Percentiles rank a stretch among this genome's conserved stretches.
Evolutionary conservation across 345 rosid species (phyloP).

Genomic region (Clarkia xantiana): DNA sequence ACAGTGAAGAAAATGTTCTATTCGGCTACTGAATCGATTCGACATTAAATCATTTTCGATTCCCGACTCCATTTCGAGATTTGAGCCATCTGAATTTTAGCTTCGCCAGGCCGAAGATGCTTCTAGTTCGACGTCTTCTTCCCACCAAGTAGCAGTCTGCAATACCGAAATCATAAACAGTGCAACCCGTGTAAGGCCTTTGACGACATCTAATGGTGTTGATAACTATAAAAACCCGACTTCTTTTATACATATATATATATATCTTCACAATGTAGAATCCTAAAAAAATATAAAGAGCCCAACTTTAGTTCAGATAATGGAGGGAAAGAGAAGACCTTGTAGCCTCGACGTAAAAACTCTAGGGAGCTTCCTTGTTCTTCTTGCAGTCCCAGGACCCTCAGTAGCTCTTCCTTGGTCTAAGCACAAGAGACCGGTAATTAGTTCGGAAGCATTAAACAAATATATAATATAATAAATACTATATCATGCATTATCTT

Average conservation of each 20-base stretch:
- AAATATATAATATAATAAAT: no score
- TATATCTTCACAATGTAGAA: no score
- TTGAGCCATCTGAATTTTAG: constrained; percentile 20
- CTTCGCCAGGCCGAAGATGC: constrained; percentile 74
- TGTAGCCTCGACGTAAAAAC: constrained; percentile 87
- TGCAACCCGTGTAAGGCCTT: no score
- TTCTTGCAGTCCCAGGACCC: constrained; percentile 81
- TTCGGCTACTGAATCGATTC: no score
- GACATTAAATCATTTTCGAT: background rate
- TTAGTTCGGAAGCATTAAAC: constrained; percentile 5
- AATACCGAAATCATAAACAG: constrained; percentile 4
- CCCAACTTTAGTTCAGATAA: background rate
- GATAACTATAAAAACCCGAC: no score
- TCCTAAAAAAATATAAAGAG: background rate
- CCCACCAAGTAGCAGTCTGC: constrained; percentile 96
- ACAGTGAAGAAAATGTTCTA: no score
- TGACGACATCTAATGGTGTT: no score
- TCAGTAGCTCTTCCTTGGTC: constrained; percentile 87
- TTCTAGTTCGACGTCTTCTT: constrained; percentile 77
- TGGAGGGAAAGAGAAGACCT: constrained; percentile 23
- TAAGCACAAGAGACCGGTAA: constrained; percentile 14
- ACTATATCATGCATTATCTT: no score
- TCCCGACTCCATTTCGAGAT: background rate
- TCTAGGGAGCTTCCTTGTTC: constrained; percentile 84
- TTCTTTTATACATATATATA: no score